Base-by-base conservation (phyloP, 1,284 basidiomycete species). In the Leccinum huronense region DNA sequence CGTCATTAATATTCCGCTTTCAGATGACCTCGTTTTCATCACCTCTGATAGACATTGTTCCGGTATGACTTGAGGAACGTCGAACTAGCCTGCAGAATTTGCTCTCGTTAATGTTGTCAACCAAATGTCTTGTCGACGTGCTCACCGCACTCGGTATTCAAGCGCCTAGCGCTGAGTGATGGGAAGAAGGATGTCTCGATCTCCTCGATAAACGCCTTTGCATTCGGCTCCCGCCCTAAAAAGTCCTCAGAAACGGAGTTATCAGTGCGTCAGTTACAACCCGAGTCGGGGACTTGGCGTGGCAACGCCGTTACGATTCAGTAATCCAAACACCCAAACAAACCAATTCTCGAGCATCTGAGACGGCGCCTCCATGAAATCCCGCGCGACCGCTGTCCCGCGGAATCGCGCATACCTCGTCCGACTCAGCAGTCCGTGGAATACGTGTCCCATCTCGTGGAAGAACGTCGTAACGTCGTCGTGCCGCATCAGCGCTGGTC, bases 261-360 rank as follows among this genome's bases (percentile, higher is more conserved):
- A n/a, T n/a, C n/a, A n/a, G n/a, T n/a, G n/a, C n/a, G n/a, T n/a
- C n/a, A n/a, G n/a, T n/a, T n/a, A n/a, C n/a, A n/a, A n/a, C n/a
- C n/a, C n/a, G n/a, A n/a, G n/a, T n/a, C n/a, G n/a, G n/a, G n/a
- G n/a, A n/a, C n/a, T n/a, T n/a, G n/a, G n/a, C n/a, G n/a, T n/a
- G n/a, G n/a, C n/a, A n/a, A n/a, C n/a, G n/a, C n/a, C n/a, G n/a
- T n/a, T n/a, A n/a, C n/a, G n/a, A n/a, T 27, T 57, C 33, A 4
- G 2, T 23, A 3, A 14, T 60, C 58, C 27, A 34, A 6, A 19
- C 36, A 3, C 36, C 38, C 14, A 9, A 38, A 65, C 79, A 8
- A 56, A 87, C 93, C 93, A 95, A 73, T 95, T 93, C 78, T 95
- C 94, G 65, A 95, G 80, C 93, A 95, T 94, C 78, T 95, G 92